A percentile compares a stretch with the other conserved stretches of the same genome.
phyloP scores from a whole-genome alignment of 129 eudicot species.

The Escallonia rubra region DNA sequence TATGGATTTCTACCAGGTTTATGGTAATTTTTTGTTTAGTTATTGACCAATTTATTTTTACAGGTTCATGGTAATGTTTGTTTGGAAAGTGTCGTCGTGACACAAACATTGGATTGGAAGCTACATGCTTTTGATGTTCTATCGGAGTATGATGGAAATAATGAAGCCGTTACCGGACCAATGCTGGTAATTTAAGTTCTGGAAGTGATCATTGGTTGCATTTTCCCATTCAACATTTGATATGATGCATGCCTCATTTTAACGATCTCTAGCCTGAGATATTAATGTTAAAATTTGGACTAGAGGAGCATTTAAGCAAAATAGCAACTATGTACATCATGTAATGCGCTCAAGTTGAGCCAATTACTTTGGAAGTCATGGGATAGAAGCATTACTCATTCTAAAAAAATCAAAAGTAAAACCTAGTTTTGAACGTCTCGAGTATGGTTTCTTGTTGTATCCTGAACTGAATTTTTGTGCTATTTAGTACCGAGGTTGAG shows the following conservation, averaged over 20 bases:
- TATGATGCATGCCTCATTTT: conserved; percentile 5
- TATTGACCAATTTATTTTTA: conserved; percentile 11
- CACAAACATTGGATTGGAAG: conserved; percentile 96
- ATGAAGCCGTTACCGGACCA: conserved; percentile 73
- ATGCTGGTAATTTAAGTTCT: conserved; percentile 66
- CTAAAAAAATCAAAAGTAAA: not conserved
- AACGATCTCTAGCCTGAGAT: not conserved
- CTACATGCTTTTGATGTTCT: conserved; percentile 97
- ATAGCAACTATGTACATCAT: too few species aligned
- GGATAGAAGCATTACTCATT: too few species aligned
- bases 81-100: conserved; percentile 94
- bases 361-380: too few species aligned
- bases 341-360: too few species aligned
- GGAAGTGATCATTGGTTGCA: conserved; percentile 1
- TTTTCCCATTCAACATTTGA: conserved; percentile 6
- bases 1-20: too few species aligned
- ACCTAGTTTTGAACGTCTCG: not conserved
- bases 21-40: not conserved
- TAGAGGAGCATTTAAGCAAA: not conserved
- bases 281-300: not conserved
- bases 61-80: conserved; percentile 99
- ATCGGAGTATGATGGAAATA: conserved; percentile 84
- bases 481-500: too few species aligned
- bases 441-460: too few species aligned
- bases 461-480: too few species aligned